Evolutionary conservation across 1,284 basidiomycete genomes (phyloP).

Genomic region (Tylopilus sp.): DNA sequence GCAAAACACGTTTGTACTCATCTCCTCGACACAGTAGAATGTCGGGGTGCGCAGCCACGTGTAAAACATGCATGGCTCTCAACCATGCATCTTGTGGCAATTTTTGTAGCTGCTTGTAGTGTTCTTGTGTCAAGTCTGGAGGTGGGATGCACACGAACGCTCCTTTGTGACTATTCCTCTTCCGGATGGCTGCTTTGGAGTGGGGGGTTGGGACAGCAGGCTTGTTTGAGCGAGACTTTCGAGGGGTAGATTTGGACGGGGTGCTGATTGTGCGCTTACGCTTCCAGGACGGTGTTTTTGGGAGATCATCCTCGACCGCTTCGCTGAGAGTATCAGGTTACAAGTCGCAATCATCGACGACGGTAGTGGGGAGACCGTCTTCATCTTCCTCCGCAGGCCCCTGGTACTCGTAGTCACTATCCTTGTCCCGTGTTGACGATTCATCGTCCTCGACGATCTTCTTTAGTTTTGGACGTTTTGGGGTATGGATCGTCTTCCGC

Average conservation of each 20-base stretch:
- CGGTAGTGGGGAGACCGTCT: conserved; percentile 23
- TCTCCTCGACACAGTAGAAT: conserved; percentile 91
- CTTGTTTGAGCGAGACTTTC: conserved; percentile 40
- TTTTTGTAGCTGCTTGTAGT: conserved; percentile 52
- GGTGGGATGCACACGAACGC: conserved; percentile 49
- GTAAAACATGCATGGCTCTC: conserved; percentile 88
- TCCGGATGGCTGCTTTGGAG: conserved; percentile 68
- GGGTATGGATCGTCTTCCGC: conserved; percentile 11
- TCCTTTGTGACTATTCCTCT: conserved; percentile 48
- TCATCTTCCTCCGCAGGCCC: conserved; percentile 24
- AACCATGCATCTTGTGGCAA: conserved; percentile 84
- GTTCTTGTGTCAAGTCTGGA: conserved; percentile 46
- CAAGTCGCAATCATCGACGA: conserved; percentile 10
- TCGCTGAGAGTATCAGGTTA: conserved; percentile 18
- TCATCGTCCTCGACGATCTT: conserved; percentile 38
- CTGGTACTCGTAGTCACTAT: conserved; percentile 33
- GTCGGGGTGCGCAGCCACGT: conserved; percentile 95
- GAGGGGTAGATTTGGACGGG: conserved; percentile 43
- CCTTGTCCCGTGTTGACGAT: conserved; percentile 23
- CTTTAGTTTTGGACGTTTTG: conserved; percentile 29
- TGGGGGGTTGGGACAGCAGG: conserved; percentile 73
- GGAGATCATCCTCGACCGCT: conserved; percentile 25
- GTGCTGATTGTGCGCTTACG: conserved; percentile 44
- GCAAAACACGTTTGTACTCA: conserved; percentile 85
- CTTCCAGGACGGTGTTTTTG: conserved; percentile 53